Evolutionary conservation across 441 rosid species (phyloP), one percentile per base, ranked within the genome.

Genomic region (Croton laevigatus): DNA sequence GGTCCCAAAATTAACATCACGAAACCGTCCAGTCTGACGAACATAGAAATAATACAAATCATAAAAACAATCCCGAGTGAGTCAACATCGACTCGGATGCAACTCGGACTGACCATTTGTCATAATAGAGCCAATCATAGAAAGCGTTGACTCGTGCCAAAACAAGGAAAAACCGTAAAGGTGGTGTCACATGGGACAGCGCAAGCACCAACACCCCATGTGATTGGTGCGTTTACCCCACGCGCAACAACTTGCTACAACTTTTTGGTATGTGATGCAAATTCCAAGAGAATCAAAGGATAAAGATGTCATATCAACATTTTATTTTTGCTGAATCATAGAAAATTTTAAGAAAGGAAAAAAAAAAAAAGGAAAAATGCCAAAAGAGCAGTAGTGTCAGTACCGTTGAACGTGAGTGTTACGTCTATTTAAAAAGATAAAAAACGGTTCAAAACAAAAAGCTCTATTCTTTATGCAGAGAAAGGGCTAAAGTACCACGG

Each of bases 401-500:
- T 20, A 20, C 76, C 66, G 75, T 75, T 57, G 75, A 67, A 69
- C 12, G 62, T 13, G 38, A 40, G 58, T 13, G 52, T 1, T 32
- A 27, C 32, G 32, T 27, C 1, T 27, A 16, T n/a, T 57, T 36
- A 3, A 23, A 38, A 57, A 46, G n/a, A 20, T n/a, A 20, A 32
- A 8, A 63, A 22, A 52, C 45, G 27, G 44, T 48, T 42, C 23
- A 36, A 22, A 37, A 6, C n/a, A 34, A 74, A 73, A 45, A 32
- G 62, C 62, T 65, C 6, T 62, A 45, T 69, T 38, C 16, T n/a
- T 61, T 68, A 44, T 9, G 8, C 42, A 13, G 19, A 69, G 23
- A 45, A 69, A 69, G 58, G 57, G 34, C 14, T 57, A 58, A 75
- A 80, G 82, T 74, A 73, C 77, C 70, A 73, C 82, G 77, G 81